Base-by-base conservation (phyloP, 129 eudicot species). In the Mikania micrantha region DNA sequence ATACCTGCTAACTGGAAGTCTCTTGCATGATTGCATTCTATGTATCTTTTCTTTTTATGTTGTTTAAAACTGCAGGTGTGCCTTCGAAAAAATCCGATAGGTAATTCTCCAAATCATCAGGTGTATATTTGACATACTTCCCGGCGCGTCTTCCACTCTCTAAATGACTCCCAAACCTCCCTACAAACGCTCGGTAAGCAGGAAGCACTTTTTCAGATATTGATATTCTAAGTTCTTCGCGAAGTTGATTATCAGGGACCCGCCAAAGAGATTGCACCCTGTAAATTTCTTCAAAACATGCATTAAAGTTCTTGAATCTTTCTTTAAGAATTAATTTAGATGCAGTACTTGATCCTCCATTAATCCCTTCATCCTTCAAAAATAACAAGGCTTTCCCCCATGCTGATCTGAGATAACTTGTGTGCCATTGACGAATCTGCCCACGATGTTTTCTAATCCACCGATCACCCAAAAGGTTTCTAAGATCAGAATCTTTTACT, bases 181-280 rank as follows among this genome's bases (percentile, higher is more conserved):
- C 98, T 71, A 85, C 67, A 64, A 92, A 92, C 6, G 98, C 75
- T 3, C 98, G 87, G 57, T 92, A 92, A 11, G 96, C 98, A n/a
- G 98, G 98, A 67, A 92, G 78, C 20, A 86, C 89, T 69, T 86
- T 92, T 65, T 92, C 98, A n/a, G 98, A 92, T 73, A 92, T 88
- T 4, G 98, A 92, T 73, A 92, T 88, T 67, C 96, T 82, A 76
- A 92, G 98, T 66, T 92, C 98, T 69, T 86, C 91, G 13, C 98
- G 87, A 42, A 92, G 91, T 66, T 92, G 98, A 66, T 76, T 80
- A 84, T 92, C 96, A 10, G 96, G 86, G n/a, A 92, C 98, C 77
- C 78, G 86, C 96, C 98, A 92, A 54, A 79, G 80, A 0, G 98
- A 80, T 68, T 92, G 98, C 32, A 80, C 66, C 82, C 91, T 84